Evolutionary conservation across 2,329 filamentous ascomycete genomes (phyloP), one percentile per base, ranked within the genome.

Genomic region (Fusarium sp.): DNA sequence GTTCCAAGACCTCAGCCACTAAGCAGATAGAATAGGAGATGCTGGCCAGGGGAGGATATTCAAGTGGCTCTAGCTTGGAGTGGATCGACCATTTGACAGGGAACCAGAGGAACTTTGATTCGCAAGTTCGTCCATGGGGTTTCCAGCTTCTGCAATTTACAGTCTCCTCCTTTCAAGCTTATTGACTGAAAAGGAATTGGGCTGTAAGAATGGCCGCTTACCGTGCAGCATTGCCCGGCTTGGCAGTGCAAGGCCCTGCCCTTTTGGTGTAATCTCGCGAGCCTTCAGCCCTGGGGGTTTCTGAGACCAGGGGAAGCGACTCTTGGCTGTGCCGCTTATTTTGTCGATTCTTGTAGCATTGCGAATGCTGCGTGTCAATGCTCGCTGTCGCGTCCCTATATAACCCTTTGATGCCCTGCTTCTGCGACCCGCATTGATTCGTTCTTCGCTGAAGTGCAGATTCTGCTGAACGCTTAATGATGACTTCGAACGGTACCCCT

Each of bases 321-420:
- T 60, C 75, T 76, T 70, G 75, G 67, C 72, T 70, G 66, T 60
- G 67, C 67, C 64, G 64, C 72, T 73, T 76, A 78, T 76, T 76
- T 62, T 48, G 60, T 61, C 66, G 48, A 32, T 32, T 50, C 25
- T 50, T 50, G 14, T 50, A n/a, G 7, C 25, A 32, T 32, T 52
- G 48, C 4, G 48, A 52, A 32, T 11, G 16, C 48, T 32, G 27
- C 10, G 18, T 52, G 27, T 18, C 48, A 32, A 20, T 52, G 48
- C 48, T 50, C 2, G 18, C 4, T 57, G n/a, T 32, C 13, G 18
- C 20, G n/a, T 50, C 16, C 39, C 39, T 48, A 56, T 63, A 27
- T 48, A 45, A 20, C 34, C 32, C 48, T 52, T 52, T 52, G 10
- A 32, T 52, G 27, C 27, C 48, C 48, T 18, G 27, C 23, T 37